Conservation (phyloP, 1,284 basidiomycete species). For the Rhodotorula sp. region DNA sequence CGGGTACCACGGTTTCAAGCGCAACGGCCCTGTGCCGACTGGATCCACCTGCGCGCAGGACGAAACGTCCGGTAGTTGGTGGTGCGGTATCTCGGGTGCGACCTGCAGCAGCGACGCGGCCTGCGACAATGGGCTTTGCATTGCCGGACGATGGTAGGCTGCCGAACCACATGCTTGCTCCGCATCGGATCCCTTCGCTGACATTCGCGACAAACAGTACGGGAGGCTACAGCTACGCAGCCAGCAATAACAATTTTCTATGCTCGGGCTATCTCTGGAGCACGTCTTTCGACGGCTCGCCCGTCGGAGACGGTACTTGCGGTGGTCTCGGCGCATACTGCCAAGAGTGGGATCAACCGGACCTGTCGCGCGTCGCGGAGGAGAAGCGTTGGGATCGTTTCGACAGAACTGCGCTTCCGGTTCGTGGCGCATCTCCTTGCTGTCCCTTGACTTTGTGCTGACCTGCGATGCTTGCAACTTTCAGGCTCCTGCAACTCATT, state of each 20-base stretch:
- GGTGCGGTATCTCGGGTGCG: too few relatives aligned
- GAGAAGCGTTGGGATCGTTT: constrained; percentile 12
- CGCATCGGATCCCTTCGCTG: too few relatives aligned
- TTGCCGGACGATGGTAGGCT: background rate
- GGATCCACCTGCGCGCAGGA: too few relatives aligned
- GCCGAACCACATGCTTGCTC: too few relatives aligned
- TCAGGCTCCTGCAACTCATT: constrained; percentile 1
- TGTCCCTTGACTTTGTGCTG: background rate
- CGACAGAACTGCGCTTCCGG: constrained; percentile 13
- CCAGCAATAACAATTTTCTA: constrained; percentile 1
- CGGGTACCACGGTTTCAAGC: too few relatives aligned
- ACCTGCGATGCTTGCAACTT: too few relatives aligned
- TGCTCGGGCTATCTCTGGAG: constrained; percentile 17
- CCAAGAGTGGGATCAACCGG: constrained; percentile 10
- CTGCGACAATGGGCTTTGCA: too few relatives aligned
- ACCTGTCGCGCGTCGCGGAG: background rate
- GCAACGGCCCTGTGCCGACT: too few relatives aligned
- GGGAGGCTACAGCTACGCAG: background rate
- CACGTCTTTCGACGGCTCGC: background rate
- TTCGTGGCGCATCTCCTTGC: background rate
- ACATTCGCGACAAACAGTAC: too few relatives aligned
- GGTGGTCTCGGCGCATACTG: constrained; percentile 18
- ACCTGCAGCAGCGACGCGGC: too few relatives aligned
- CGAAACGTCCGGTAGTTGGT: background rate
- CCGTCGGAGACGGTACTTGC: constrained; percentile 6